Evolutionary conservation across 345 rosid species (phyloP), one percentile per base, ranked within the genome.

Genomic region (Melaleuca quinquenervia): DNA sequence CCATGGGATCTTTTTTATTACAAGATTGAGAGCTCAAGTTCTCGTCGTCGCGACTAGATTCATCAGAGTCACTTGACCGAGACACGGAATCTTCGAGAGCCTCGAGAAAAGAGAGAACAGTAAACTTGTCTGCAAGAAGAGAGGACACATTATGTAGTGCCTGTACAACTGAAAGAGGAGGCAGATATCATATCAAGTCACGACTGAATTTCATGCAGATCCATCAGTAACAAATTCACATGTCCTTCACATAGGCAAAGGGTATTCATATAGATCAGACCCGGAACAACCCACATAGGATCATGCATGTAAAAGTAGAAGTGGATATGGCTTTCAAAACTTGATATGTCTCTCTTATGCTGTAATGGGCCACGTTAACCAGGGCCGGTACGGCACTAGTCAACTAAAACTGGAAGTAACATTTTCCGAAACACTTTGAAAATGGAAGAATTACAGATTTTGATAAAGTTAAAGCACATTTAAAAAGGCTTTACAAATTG

Each of bases 21-120:
- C 91, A 90, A 36, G 94, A 89, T 52, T 87, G 91, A 29, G 92
- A 86, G 84, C 82, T 87, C 80, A 89, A 49, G 87, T 93, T 92
- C 88, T 89, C 84, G 83, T 93, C 92, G 21, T 90, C 92, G 26
- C 53, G 88, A 82, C 85, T 88, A 7, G 91, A 83, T 55, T 88
- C 93, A 29, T 90, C 95, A 0, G 89, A 58, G 82, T 88, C 91
- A 0, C 87, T 50, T 50, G 64, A 80, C 62, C 83, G 84, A 27
- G 92, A 88, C 85, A 95, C 96, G 2, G 99, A 94, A 87, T 96
- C 99, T 89, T 97, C 98, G 16, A 97, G 98, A 45, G 98, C 99
- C 93, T 97, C 99, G 2, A 97, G 98, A 89, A 97, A 97, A 54
- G 98, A 97, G 55, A 85, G 50, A 52, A 97, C 98, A 5, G 96